Evolutionary conservation across 163 green algal genomes (phyloP), one percentile per base, ranked within the genome.

Genomic region (Prototheca cutis): DNA sequence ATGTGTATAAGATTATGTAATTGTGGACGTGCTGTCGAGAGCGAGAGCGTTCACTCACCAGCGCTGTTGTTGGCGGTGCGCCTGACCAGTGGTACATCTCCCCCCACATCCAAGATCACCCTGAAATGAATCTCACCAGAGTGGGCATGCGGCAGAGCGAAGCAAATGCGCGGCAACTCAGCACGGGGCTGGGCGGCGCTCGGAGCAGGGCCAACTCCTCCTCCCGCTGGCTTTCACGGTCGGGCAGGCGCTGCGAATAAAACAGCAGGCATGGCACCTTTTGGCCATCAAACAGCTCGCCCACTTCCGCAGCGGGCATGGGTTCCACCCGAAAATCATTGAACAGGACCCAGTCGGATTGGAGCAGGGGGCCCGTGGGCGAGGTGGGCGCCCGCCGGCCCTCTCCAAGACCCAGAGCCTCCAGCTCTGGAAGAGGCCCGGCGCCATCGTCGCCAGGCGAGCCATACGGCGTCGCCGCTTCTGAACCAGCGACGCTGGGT

Each of bases 211-310:
- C 40, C 4, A 55, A 39, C 23, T 21, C 52, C 19, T 29, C 13
- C 13, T 45, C 13, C 36, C 51, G 13, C 10, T 34, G 25, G 6
- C 40, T 13, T 31, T 42, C 42, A 29, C 17, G 15, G 4, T 36
- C 47, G 4, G 45, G 10, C 68, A 0, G 40, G 82, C 78, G 28
- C 75, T 81, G 67, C 13, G 75, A 81, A 74, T 86, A 95, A 64
- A 84, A 86, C 28, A 95, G 72, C 51, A 95, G 70, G 62, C 72
- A 84, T 29, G 87, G 87, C 48, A 85, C 62, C 70, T 94, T 94
- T 67, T 88, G 78, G 24, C 70, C 70, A 21, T 66, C 76, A 45
- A 80, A 89, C 32, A 82, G 68, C 45, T 77, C 40, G 19, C 48
- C 62, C 23, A 87, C 81, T 59, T 95, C 87, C 7, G 51, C 40